Conservation (phyloP, 208 protist species). For the Herpetomonas muscarum region DNA sequence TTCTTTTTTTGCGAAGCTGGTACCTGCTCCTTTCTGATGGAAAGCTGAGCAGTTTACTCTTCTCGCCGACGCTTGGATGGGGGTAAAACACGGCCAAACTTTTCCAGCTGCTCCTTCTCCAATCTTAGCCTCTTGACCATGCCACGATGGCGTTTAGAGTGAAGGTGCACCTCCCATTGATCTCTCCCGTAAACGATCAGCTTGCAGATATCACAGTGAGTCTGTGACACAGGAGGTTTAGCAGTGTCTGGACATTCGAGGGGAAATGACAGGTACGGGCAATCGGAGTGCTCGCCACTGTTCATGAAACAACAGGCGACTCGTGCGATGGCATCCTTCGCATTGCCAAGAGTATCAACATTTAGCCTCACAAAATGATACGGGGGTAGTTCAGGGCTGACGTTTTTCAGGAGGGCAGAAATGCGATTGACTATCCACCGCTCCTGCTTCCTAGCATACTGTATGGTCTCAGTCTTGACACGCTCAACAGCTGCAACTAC, state of each 20-base stretch:
- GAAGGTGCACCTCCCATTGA: conserved; percentile 45
- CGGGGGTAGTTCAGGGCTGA: conserved; percentile 5
- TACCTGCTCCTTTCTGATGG: neutral
- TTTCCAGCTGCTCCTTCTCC: conserved; percentile 47
- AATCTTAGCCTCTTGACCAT: conserved; percentile 36
- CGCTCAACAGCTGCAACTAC: conserved; percentile 30
- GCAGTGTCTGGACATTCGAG: neutral
- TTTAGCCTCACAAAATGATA: conserved; percentile 34
- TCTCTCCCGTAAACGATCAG: conserved; percentile 47
- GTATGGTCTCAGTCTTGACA: conserved; percentile 67
- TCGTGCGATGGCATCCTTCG: neutral
- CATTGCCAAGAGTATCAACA: neutral
- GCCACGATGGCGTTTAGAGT: conserved; percentile 63
- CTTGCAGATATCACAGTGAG: conserved; percentile 53
- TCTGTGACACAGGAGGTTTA: conserved; percentile 29
- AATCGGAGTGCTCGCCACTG: neutral
- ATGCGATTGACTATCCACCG: conserved; percentile 81
- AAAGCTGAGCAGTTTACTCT: conserved; percentile 1
- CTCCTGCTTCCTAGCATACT: conserved; percentile 76
- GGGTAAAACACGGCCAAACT: conserved; percentile 58
- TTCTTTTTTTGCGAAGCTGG: neutral
- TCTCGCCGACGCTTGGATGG: conserved; percentile 20
- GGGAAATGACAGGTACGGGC: conserved; percentile 1
- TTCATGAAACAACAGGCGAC: neutral
- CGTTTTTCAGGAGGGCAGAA: conserved; percentile 16